Conservation (phyloP, 1,284 basidiomycete species). For the Trametes versicolor region DNA sequence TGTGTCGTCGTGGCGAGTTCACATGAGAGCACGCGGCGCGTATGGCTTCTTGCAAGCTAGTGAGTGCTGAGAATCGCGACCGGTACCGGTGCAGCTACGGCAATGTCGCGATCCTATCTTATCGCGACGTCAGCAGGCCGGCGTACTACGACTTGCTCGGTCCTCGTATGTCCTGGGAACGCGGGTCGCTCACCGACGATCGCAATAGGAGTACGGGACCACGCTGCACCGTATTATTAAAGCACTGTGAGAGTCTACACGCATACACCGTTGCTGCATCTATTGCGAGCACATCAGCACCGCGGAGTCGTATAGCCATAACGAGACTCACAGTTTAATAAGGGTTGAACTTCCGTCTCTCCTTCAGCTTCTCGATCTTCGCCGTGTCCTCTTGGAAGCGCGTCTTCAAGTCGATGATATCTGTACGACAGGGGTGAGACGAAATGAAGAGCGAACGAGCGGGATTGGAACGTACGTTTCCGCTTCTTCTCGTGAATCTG, state of each 20-base stretch:
- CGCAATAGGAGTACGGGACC: neutral
- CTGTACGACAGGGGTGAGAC: slow-evolving; percentile 45
- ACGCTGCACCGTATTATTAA: neutral
- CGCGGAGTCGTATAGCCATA: neutral
- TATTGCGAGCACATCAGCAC: neutral
- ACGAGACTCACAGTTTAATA: slow-evolving; percentile 59
- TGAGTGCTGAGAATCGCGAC: slow-evolving; percentile 16
- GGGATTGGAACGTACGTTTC: slow-evolving; percentile 62
- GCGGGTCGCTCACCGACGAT: neutral
- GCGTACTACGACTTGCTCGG: neutral
- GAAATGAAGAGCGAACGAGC: slow-evolving; percentile 1
- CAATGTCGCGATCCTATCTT: slow-evolving; percentile 20
- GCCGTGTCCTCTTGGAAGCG: slow-evolving; percentile 89
- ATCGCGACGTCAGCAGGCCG: slow-evolving; percentile 14
- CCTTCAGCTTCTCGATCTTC: slow-evolving; percentile 86
- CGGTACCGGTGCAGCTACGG: slow-evolving; percentile 17
- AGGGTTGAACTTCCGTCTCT: slow-evolving; percentile 83
- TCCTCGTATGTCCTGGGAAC: neutral
- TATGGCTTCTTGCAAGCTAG: slow-evolving; percentile 14
- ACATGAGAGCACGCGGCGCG: slow-evolving; percentile 24
- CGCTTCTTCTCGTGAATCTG: slow-evolving; percentile 89
- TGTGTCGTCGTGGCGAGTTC: slow-evolving; percentile 4
- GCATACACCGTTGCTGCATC: neutral
- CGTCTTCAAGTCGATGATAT: slow-evolving; percentile 79
- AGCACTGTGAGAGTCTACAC: neutral